phyloP scores from a whole-genome alignment of 495 filamentous ascomycete species.

The Aspergillus mulundensis region DNA sequence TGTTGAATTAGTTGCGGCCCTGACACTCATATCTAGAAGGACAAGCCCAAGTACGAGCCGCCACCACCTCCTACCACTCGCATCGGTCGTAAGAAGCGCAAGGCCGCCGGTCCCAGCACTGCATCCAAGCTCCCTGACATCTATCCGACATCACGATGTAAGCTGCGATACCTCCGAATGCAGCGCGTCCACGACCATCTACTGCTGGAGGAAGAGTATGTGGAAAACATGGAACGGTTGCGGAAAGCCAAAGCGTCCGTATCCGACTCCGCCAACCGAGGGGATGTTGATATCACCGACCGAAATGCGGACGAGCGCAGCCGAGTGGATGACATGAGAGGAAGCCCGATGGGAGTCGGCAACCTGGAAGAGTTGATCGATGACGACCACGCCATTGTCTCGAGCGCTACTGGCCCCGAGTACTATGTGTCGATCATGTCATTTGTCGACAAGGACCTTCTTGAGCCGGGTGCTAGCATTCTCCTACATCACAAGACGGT shows the following conservation, averaged over 20 bases:
- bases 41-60: slow-evolving; percentile 99
- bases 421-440: slow-evolving; percentile 99
- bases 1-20: slow-evolving; percentile 4
- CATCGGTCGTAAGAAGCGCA: slow-evolving; percentile 97
- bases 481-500: slow-evolving; percentile 96
- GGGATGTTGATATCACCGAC: slow-evolving; percentile 47
- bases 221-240: slow-evolving; percentile 95
- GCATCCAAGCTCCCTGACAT: slow-evolving; percentile 91
- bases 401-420: slow-evolving; percentile 93
- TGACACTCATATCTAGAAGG: slow-evolving; percentile 59
- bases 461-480: slow-evolving; percentile 94
- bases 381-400: slow-evolving; percentile 98
- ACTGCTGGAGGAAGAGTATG: slow-evolving; percentile 94
- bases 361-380: slow-evolving; percentile 99
- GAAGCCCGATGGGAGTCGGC: slow-evolving; percentile 97
- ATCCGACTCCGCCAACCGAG: slow-evolving; percentile 47
- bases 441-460: slow-evolving; percentile 97
- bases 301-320: slow-evolving; percentile 92
- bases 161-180: slow-evolving; percentile 94
- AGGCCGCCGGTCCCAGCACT: slow-evolving; percentile 83
- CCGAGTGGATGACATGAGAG: slow-evolving; percentile 97
- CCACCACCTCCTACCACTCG: slow-evolving; percentile 95
- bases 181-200: slow-evolving; percentile 98
- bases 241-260: slow-evolving; percentile 87
- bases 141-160: slow-evolving; percentile 93